Base-by-base conservation (phyloP, 495 filamentous ascomycete genomes). In the Filosporella fistucella region DNA sequence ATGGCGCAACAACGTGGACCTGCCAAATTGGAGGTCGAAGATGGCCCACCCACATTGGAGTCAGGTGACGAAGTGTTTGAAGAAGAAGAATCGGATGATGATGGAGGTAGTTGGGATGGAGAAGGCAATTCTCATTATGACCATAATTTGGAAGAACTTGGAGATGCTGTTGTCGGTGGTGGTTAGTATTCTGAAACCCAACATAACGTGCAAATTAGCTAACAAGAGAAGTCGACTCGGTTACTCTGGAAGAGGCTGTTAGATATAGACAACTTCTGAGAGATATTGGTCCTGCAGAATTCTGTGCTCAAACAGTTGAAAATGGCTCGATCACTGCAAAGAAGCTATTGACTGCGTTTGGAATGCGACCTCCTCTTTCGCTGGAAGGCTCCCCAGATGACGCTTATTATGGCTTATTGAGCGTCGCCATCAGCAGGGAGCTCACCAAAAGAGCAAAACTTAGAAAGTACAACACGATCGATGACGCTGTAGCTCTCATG, bases 311-410 rank as follows among this genome's bases (percentile, higher is more conserved):
- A 48, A 90, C 86, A 10, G 74, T 96, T 45, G 77, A 80, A 29
- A 70, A 75, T 20, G 79, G 80, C 12, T 68, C 69, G 21, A 78
- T 91, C 49, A 80, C 85, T 1, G 88, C 85, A 18, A 86, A 85
- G 67, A 93, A 88, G 64, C 70, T 98, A 17, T 81, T 90, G 52
- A 93, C 89, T 5, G 93, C 91, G n/a, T 98, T 98, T 68, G 85
- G 86, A 39, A 82, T 95, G 49, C 64, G 76, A 24, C 84, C 85
- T 41, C 89, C 90, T 14, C 65, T 70, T 23, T 91, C 88, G 61
- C 70, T 95, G 17, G 85, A 91, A 18, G 86, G 81, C 20, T 71
- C 78, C 29, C 74, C 76, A 18, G 89, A 95, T 57, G 73, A 83
- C n/a, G 70, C 80, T 1, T 95, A 86, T 59, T 84, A 85, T 60